A percentile compares a stretch with the other conserved stretches of the same genome.
Evolutionary conservation across 345 rosid species (phyloP).

Genomic region (Arabidopsis suecica): DNA sequence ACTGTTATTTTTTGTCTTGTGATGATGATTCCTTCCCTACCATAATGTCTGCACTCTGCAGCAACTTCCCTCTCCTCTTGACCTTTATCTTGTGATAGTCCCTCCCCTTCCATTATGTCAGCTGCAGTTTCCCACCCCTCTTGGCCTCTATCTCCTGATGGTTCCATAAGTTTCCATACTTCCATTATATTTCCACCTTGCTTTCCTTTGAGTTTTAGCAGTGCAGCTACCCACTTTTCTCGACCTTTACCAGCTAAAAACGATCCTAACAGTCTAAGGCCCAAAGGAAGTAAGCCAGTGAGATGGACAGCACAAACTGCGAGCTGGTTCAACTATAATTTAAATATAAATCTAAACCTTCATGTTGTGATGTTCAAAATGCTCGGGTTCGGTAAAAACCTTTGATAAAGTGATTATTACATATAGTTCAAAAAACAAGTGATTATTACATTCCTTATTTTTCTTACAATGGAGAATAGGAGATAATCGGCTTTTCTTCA

Average conservation of each 20-base stretch:
- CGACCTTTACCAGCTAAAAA: not conserved
- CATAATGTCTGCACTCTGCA: not conserved
- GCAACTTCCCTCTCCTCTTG: not conserved
- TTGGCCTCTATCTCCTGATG: not conserved
- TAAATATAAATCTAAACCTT: no score
- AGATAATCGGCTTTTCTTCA: not conserved
- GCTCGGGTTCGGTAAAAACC: no score
- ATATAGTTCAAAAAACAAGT: no score
- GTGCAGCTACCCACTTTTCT: constrained; percentile 25
- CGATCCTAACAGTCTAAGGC: constrained; percentile 15
- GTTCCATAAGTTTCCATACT: constrained; percentile 31
- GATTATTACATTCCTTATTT: constrained; percentile 2
- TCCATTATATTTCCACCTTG: constrained; percentile 1
- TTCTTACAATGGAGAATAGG: not conserved
- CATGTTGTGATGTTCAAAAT: no score
- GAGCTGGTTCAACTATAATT: not conserved
- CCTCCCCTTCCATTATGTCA: not conserved
- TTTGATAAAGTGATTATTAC: no score
- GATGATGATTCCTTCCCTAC: not conserved
- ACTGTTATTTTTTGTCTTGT: not conserved
- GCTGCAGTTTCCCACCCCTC: not conserved
- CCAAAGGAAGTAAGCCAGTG: constrained; percentile 32
- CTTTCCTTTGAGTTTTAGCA: constrained; percentile 3
- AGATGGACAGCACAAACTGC: constrained; percentile 27
- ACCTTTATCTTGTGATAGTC: not conserved